A percentile compares a stretch with the other conserved stretches of the same genome.
Conservation (phyloP, 306 rosid species). For the Vachellia pachyceras region DNA sequence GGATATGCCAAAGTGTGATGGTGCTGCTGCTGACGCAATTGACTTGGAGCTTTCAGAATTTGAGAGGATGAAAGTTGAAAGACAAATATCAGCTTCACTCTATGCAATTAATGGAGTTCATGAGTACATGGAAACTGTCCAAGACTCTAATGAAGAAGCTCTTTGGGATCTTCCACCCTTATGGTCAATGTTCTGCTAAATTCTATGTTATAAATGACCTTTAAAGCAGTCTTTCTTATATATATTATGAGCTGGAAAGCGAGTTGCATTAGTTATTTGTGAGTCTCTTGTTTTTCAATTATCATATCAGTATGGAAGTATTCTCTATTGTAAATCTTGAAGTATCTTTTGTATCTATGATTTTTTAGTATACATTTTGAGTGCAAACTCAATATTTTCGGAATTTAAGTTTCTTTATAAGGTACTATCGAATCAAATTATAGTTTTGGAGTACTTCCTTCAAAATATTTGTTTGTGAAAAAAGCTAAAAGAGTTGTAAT, state of each 20-base stretch:
- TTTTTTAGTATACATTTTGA: background rate
- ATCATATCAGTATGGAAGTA: conserved; percentile 22
- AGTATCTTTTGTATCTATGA: conserved; percentile 12
- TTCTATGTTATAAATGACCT: conserved; percentile 30
- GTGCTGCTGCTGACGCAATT: conserved; percentile 13
- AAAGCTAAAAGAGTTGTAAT: conserved; percentile 33
- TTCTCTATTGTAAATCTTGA: conserved; percentile 29
- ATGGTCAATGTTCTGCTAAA: conserved; percentile 68
- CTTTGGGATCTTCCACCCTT: conserved; percentile 93
- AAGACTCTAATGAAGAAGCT: conserved; percentile 64
- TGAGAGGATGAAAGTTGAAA: conserved; percentile 89
- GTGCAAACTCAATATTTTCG: conserved; percentile 17
- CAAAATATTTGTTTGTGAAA: conserved; percentile 19
- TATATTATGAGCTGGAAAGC: conserved; percentile 35
- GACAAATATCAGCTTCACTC: conserved; percentile 91
- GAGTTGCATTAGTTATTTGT: conserved; percentile 3
- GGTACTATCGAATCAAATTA: conserved; percentile 22
- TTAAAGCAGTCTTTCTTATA: conserved; percentile 5
- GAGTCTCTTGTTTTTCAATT: background rate
- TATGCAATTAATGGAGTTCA: conserved; percentile 93
- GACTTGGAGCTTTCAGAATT: conserved; percentile 65
- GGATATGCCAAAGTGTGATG: conserved; percentile 55
- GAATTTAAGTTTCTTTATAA: conserved; percentile 10
- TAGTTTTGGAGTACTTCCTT: conserved; percentile 7
- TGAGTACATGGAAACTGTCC: conserved; percentile 87